Conservation (phyloP, 495 filamentous ascomycete species). For the Lepraria neglecta region DNA sequence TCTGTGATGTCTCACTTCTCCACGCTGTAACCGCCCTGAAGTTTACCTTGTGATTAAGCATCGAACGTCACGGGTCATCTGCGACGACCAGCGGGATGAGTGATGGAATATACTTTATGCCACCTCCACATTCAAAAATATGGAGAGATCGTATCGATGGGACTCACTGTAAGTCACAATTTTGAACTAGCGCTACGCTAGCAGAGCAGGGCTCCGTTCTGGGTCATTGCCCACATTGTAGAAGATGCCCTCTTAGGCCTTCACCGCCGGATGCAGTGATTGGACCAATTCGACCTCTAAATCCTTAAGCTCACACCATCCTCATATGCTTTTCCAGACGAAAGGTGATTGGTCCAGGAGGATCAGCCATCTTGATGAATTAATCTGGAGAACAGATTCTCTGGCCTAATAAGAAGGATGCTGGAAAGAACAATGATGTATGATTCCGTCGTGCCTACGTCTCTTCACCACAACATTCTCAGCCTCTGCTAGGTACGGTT, state of each 20-base stretch:
- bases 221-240: constrained; percentile 11
- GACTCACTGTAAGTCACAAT: constrained; percentile 10
- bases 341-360: not conserved
- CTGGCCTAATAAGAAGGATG: not conserved
- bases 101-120: not conserved
- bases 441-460: not conserved
- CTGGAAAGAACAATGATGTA: constrained; percentile 3
- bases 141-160: constrained; percentile 2
- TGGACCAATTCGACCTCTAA: constrained; percentile 3
- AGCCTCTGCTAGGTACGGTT: not conserved
- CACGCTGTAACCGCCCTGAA: not conserved
- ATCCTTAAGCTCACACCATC: not conserved
- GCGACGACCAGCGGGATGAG: not conserved
- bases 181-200: constrained; percentile 23
- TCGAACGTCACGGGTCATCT: not conserved
- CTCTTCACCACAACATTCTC: not conserved
- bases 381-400: not conserved
- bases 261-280: constrained; percentile 21
- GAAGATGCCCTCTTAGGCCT: not conserved
- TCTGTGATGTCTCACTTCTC: not conserved
- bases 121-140: not conserved
- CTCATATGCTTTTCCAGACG: not conserved
- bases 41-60: not conserved
- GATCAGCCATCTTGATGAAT: constrained; percentile 1
- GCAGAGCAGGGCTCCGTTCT: constrained; percentile 25